These are phyloP conservation scores for Yamadazyma taylorii DNA, from an alignment of 1,139 yeast genomes.

Conservation along the genomic window DNA sequence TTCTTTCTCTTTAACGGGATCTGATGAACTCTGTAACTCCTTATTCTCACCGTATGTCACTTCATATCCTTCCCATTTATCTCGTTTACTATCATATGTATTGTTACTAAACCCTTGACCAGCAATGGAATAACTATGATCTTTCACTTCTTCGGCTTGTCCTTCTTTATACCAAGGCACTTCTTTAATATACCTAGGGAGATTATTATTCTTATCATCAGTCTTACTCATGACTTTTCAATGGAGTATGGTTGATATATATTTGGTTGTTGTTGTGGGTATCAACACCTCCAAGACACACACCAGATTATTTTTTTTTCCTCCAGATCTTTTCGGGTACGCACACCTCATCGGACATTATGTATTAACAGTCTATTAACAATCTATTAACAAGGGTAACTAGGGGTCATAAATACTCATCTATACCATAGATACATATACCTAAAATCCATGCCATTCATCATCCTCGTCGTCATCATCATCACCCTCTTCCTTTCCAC, in stretches of 20 bases:
- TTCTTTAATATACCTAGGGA: slow-evolving; percentile 22
- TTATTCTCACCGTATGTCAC: too few species aligned
- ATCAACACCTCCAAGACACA: too few species aligned
- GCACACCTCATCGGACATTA: neutral
- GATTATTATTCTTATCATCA: neutral
- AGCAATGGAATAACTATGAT: slow-evolving; percentile 18
- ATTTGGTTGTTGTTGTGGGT: too few species aligned
- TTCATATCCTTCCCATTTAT: slow-evolving; percentile 77
- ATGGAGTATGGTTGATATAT: too few species aligned
- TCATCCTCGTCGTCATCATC: slow-evolving; percentile 24
- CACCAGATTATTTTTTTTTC: neutral
- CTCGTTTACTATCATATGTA: slow-evolving; percentile 68
- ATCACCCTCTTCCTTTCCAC: slow-evolving; percentile 22
- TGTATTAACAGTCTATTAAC: neutral
- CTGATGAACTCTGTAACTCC: too few species aligned
- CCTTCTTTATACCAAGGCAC: slow-evolving; percentile 17
- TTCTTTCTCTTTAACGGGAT: too few species aligned
- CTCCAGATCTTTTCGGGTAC: neutral
- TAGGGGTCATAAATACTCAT: neutral
- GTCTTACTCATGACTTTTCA: neutral
- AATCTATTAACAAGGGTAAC: neutral
- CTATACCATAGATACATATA: neutral
- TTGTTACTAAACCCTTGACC: slow-evolving; percentile 23
- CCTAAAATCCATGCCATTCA: slow-evolving; percentile 34
- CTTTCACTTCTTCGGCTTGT: slow-evolving; percentile 30